These are phyloP conservation scores for Mycena olivaceomarginata DNA, from an alignment of 768 basidiomycete species.

Conservation along the genomic window DNA sequence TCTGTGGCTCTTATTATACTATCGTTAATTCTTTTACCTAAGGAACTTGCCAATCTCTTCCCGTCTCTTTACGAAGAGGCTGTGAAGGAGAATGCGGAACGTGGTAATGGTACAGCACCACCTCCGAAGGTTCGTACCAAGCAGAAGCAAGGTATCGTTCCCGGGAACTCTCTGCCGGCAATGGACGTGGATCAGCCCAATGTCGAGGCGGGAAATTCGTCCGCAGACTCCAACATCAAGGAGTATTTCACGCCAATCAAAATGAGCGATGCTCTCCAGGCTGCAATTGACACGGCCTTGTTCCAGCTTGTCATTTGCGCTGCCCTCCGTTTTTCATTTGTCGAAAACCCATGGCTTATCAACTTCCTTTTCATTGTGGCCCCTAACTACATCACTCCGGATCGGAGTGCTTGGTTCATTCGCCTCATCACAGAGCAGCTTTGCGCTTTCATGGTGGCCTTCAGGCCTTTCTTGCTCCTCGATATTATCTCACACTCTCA, in stretches of 20 bases:
- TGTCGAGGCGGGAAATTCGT: background rate
- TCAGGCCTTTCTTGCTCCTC: too few species aligned
- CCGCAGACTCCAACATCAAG: background rate
- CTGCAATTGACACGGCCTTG: slow-evolving; percentile 13
- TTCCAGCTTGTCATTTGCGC: slow-evolving; percentile 22
- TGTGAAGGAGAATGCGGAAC: background rate
- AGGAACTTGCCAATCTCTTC: background rate
- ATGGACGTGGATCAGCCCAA: background rate
- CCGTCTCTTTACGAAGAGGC: background rate
- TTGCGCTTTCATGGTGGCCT: too few species aligned
- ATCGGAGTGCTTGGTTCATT: too few species aligned
- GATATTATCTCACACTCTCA: too few species aligned
- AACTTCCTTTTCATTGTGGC: too few species aligned
- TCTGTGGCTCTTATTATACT: background rate
- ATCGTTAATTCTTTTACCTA: background rate
- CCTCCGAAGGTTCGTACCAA: slow-evolving; percentile 12
- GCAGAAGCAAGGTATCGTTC: background rate
- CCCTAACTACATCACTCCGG: too few species aligned
- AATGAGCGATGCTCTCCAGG: background rate
- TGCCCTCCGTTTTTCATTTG: too few species aligned
- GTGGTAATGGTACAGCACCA: background rate
- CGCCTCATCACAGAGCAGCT: too few species aligned
- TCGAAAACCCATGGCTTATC: too few species aligned
- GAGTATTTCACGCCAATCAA: slow-evolving; percentile 11
- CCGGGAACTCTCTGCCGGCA: background rate